Conservation (phyloP, 2,329 filamentous ascomycete species). For the Exserohilum turcica region DNA sequence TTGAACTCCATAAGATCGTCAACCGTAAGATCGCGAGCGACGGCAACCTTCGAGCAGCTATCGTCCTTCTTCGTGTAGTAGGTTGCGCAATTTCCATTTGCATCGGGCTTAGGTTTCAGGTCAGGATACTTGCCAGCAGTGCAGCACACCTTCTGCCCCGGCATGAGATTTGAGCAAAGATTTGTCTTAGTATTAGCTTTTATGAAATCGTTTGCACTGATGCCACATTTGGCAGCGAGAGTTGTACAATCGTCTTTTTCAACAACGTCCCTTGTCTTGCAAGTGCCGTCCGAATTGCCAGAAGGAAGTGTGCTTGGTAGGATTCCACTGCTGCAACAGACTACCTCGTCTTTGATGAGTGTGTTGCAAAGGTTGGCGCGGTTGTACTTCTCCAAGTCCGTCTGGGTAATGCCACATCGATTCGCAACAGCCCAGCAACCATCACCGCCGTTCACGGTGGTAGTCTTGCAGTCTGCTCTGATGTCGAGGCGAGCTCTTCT, state of each 20-base stretch:
- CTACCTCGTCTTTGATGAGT: background rate
- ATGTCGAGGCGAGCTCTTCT: background rate
- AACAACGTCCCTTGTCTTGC: background rate
- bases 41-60: slow-evolving; percentile 14
- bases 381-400: background rate
- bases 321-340: background rate
- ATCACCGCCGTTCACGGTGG: background rate
- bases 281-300: background rate
- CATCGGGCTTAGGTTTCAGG: slow-evolving; percentile 12
- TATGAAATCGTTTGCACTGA: background rate
- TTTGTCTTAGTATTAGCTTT: background rate
- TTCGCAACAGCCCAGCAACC: background rate
- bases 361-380: background rate
- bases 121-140: slow-evolving; percentile 13
- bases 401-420: background rate
- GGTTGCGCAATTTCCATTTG: slow-evolving; percentile 9
- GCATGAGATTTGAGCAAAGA: background rate
- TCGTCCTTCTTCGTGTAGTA: slow-evolving; percentile 12
- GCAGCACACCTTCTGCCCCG: slow-evolving; percentile 17
- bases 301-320: background rate
- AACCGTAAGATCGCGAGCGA: background rate
- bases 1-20: slow-evolving; percentile 13
- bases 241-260: background rate
- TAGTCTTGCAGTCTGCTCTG: background rate
- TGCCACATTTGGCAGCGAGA: background rate